These are phyloP conservation scores for Cucurbita argyrosperma DNA, from an alignment of 306 rosid genomes.

Conservation along the genomic window DNA sequence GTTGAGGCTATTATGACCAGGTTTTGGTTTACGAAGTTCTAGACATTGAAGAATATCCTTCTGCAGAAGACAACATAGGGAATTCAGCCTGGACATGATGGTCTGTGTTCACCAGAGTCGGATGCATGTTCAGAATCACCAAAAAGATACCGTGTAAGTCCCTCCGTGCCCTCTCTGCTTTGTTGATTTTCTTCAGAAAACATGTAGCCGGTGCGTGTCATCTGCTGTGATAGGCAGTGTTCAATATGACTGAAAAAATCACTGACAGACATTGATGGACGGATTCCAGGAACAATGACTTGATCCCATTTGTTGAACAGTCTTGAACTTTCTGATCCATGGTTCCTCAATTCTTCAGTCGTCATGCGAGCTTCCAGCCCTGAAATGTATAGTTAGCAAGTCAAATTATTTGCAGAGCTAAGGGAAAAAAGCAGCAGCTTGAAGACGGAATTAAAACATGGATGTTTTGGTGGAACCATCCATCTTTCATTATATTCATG, in stretches of 20 bases:
- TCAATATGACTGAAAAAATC: constrained; percentile 64
- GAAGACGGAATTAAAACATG: not conserved
- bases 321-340: constrained; percentile 32
- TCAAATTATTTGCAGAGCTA: not conserved
- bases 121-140: constrained; percentile 40
- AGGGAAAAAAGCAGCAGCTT: not conserved
- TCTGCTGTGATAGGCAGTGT: constrained; percentile 56
- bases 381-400: not conserved
- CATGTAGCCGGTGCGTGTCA: constrained; percentile 31
- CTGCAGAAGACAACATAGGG: constrained; percentile 69
- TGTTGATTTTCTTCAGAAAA: constrained; percentile 28
- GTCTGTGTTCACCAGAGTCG: constrained; percentile 55
- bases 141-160: constrained; percentile 52
- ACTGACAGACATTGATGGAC: constrained; percentile 54
- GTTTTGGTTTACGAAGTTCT: constrained; percentile 15
- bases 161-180: constrained; percentile 44
- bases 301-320: constrained; percentile 40
- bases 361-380: constrained; percentile 33
- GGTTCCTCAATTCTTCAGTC: constrained; percentile 39
- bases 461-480: too few species aligned
- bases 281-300: constrained; percentile 50
- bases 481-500: too few species aligned
- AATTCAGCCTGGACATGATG: constrained; percentile 73
- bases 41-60: constrained; percentile 33
- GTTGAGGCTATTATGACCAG: constrained; percentile 8